Evolutionary conservation across 139 green algal genomes (phyloP).

Genomic region (Cymbomonas tetramitiformis): DNA sequence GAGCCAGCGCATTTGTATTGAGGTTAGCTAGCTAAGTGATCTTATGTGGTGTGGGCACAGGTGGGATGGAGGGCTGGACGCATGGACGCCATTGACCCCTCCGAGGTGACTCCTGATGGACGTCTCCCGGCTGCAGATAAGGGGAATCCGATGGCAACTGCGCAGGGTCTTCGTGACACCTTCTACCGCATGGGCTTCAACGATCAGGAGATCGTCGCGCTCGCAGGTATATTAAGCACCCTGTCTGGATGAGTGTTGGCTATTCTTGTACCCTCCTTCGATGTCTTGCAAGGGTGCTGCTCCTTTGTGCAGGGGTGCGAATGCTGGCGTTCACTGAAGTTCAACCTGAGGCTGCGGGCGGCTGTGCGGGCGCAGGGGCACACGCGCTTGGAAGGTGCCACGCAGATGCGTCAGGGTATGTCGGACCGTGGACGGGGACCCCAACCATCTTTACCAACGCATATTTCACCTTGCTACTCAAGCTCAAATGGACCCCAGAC

Average conservation of each 20-base stretch:
- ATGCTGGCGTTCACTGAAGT: too few relatives aligned
- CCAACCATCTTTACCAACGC: slow-evolving; percentile 73
- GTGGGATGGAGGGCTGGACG: slow-evolving; percentile 8
- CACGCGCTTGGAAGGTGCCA: slow-evolving; percentile 76
- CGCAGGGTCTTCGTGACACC: slow-evolving; percentile 45
- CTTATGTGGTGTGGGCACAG: too few relatives aligned
- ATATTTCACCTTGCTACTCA: slow-evolving; percentile 59
- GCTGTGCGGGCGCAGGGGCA: slow-evolving; percentile 42
- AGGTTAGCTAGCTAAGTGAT: too few relatives aligned
- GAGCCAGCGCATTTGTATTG: too few relatives aligned
- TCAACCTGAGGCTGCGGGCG: too few relatives aligned
- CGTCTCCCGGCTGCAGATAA: slow-evolving; percentile 58
- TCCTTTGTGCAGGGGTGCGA: too few relatives aligned
- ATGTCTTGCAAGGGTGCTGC: too few relatives aligned
- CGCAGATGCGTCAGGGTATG: slow-evolving; percentile 59
- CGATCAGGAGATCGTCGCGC: slow-evolving; percentile 73
- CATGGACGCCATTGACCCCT: slow-evolving; percentile 18
- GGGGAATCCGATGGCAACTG: slow-evolving; percentile 22
- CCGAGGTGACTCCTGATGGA: slow-evolving; percentile 41
- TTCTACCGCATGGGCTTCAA: slow-evolving; percentile 80
- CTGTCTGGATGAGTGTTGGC: too few relatives aligned
- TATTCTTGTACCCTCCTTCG: too few relatives aligned
- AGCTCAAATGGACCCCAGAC: slow-evolving; percentile 41
- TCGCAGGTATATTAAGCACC: too few relatives aligned
- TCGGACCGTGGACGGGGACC: slow-evolving; percentile 45